Percentiles rank a stretch among this genome's conserved stretches.
Evolutionary conservation across 2,329 filamentous ascomycete genomes (phyloP).

Genomic region (Sporothrix brasiliensis): DNA sequence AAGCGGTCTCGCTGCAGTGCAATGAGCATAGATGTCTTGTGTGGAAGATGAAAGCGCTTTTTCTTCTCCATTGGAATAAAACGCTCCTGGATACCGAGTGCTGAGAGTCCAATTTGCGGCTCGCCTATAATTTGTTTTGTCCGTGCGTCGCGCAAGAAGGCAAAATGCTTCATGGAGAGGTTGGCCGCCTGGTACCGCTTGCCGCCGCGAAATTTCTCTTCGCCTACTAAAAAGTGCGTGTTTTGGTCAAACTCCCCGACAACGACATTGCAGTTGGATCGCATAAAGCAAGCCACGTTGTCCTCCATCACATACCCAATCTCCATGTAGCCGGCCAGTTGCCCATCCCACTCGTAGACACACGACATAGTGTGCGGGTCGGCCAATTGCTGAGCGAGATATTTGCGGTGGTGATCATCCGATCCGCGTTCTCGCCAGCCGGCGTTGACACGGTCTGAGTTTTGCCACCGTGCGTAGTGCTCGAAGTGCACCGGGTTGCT

Average conservation of each 20-base stretch:
- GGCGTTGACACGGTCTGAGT: conserved; percentile 76
- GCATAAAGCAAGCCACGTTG: conserved; percentile 59
- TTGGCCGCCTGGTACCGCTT: conserved; percentile 65
- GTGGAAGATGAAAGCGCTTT: conserved; percentile 71
- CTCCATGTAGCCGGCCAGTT: conserved; percentile 76
- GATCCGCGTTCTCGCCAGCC: conserved; percentile 81
- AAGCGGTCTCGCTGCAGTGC: conserved; percentile 67
- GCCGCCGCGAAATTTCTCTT: conserved; percentile 62
- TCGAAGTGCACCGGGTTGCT: conserved; percentile 68
- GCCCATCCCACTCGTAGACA: conserved; percentile 71
- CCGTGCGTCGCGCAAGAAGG: conserved; percentile 63
- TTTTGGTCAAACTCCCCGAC: conserved; percentile 61
- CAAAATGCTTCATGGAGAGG: conserved; percentile 64
- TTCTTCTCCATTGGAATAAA: conserved; percentile 72
- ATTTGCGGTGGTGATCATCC: conserved; percentile 72
- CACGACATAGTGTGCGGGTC: conserved; percentile 73
- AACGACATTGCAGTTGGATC: conserved; percentile 51
- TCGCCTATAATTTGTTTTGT: conserved; percentile 65
- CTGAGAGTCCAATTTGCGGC: conserved; percentile 70
- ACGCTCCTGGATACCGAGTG: conserved; percentile 73
- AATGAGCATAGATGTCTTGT: conserved; percentile 71
- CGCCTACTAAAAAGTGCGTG: conserved; percentile 61
- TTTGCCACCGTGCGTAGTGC: conserved; percentile 70
- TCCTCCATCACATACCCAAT: conserved; percentile 68
- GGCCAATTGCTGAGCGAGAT: conserved; percentile 67